Conservation (phyloP, 192 early-diverging fungal genomes). For the Rhizophlyctis rosea region DNA sequence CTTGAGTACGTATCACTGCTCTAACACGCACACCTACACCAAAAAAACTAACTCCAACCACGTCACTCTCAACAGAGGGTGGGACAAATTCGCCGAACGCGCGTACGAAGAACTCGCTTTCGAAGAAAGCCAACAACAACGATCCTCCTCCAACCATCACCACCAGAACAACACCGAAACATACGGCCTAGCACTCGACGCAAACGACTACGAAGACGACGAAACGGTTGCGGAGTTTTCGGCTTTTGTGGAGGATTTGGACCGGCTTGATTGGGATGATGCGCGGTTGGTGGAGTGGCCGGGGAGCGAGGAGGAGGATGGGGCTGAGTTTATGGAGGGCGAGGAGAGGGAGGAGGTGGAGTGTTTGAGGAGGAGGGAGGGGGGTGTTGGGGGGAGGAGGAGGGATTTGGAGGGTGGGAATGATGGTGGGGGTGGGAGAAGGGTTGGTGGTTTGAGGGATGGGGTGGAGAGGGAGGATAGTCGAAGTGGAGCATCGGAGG, state of each 20-base stretch:
- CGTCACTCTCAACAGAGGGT: slow-evolving; percentile 49
- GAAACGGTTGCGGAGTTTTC: not conserved
- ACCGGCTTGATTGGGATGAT: not conserved
- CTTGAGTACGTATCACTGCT: slow-evolving; percentile 40
- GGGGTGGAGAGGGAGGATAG: not conserved
- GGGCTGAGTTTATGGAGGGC: not conserved
- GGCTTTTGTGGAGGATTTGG: not conserved
- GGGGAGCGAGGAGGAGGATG: not conserved
- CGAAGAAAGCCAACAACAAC: slow-evolving; percentile 43
- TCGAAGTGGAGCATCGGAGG: not conserved
- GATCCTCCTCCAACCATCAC: not conserved
- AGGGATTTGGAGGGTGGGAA: not conserved
- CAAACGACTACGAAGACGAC: not conserved
- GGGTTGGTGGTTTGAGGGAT: not conserved
- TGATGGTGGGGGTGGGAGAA: not conserved
- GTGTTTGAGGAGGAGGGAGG: no score
- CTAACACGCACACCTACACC: not conserved
- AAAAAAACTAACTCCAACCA: not conserved
- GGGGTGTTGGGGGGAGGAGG: not conserved
- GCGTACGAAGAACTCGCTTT: slow-evolving; percentile 51
- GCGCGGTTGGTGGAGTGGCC: not conserved
- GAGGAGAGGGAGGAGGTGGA: not conserved
- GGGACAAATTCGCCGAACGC: slow-evolving; percentile 61
- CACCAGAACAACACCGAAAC: not conserved
- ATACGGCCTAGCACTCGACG: not conserved